A percentile compares a stretch with the other conserved stretches of the same genome.
Conservation (phyloP, 1,284 basidiomycete species). For the Ustilago sp. region DNA sequence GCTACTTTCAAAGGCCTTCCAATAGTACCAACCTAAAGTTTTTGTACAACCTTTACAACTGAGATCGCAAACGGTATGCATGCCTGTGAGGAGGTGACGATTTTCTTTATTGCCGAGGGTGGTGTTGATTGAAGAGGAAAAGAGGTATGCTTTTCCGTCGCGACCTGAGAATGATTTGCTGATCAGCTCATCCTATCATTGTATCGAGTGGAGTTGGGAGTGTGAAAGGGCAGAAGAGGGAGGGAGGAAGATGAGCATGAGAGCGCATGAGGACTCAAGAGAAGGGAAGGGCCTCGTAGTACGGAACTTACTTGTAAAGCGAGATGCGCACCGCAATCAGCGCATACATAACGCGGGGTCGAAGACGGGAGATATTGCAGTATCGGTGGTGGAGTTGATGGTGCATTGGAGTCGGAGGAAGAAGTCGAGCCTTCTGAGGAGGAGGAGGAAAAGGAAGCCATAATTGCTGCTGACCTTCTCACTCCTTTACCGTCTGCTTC, state of each 20-base stretch:
- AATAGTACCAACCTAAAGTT: constrained; percentile 84
- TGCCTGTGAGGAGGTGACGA: constrained; percentile 80
- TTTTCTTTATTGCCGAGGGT: constrained; percentile 81
- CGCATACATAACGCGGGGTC: constrained; percentile 58
- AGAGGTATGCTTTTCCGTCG: constrained; percentile 83
- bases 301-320: constrained; percentile 50
- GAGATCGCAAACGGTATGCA: constrained; percentile 82
- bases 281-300: background rate
- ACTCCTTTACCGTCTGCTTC: background rate
- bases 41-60: constrained; percentile 82
- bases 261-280: background rate
- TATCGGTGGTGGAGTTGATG: background rate
- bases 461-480: background rate
- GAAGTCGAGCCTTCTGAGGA: background rate
- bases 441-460: background rate
- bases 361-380: constrained; percentile 30
- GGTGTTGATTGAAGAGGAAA: constrained; percentile 82
- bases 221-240: background rate
- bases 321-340: constrained; percentile 58
- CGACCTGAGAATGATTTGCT: constrained; percentile 86
- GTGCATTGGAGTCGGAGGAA: background rate
- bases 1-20: constrained; percentile 80
- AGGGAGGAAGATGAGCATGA: background rate
- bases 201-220: background rate
- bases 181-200: constrained; percentile 80